Base-by-base conservation (phyloP, 371 early-diverging fungal species). In the Gilbertella persicaria region DNA sequence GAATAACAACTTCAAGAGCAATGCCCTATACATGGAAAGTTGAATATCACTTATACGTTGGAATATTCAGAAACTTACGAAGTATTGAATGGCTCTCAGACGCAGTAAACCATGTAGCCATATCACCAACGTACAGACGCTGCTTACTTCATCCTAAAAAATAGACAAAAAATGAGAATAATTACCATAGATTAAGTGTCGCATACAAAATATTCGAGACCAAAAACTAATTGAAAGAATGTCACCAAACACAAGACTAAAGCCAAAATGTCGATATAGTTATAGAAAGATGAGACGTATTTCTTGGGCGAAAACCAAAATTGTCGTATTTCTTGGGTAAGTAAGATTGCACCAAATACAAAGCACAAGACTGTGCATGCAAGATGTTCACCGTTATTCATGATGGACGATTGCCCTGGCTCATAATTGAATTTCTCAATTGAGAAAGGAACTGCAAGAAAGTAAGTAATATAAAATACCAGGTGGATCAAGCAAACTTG, bases 91-190 rank as follows among this genome's bases (percentile, higher is more conserved):
- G 0, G 41, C 52, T 24, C 58, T 45, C 8, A 58, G 13, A 10
- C 46, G 19, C 4, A 58, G 17, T 17, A 58, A 39, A 20, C 17
- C 52, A 21, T 58, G 58, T 8, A 33, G 14, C 58, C 58, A 58
- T 6, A 58, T 12, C 4, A 52, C 14, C 1, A 58, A 1, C 5
- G 53, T 41, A 4, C 40, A 19, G 6, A 58, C 7, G 20, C 50
- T 52, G 6, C 41, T 19, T 2, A 58, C 19, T 52, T 58, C 42
- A 4, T 45, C 25, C 58, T 58, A 41, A 12, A 35, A 13, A 2
- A 16, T 4, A 3, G 3, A 16, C n/a, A 33, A 26, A 24, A 17
- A 5, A 29, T 1, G 1, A 45, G 29, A 19, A 12, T 3, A 33
- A 9, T 12, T 5, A 24, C 6, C 16, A 20, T n/a, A 39, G 12